Conservation (phyloP, 2,329 filamentous ascomycete species). For the Sclerotiophoma versabilis region DNA sequence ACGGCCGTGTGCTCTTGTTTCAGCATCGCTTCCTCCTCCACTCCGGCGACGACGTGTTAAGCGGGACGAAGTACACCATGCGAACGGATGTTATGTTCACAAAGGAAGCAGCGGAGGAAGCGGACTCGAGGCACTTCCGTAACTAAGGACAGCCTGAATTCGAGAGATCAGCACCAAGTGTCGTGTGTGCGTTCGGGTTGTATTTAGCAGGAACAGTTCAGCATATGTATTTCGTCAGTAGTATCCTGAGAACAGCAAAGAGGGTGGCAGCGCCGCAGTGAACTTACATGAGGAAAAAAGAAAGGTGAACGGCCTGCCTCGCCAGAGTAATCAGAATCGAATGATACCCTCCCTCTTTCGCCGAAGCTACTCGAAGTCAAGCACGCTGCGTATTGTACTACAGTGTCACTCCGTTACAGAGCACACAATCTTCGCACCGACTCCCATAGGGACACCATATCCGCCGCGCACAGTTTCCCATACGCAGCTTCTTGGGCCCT, state of each 20-base stretch:
- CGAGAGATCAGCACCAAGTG: no score
- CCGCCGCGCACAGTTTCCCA: slow-evolving; percentile 31
- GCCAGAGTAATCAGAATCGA: slow-evolving; percentile 94
- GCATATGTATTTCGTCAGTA: slow-evolving; percentile 44
- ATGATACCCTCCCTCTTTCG: slow-evolving; percentile 66
- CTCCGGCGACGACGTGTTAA: slow-evolving; percentile 61
- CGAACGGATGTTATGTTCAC: slow-evolving; percentile 64
- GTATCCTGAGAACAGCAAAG: slow-evolving; percentile 45
- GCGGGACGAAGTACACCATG: slow-evolving; percentile 63
- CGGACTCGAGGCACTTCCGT: background rate
- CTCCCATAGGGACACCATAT: slow-evolving; percentile 76
- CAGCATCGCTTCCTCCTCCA: slow-evolving; percentile 63
- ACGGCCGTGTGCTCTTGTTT: slow-evolving; percentile 62
- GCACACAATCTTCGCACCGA: slow-evolving; percentile 91
- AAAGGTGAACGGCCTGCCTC: slow-evolving; percentile 74
- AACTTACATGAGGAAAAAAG: slow-evolving; percentile 60
- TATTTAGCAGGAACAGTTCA: background rate
- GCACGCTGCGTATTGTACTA: slow-evolving; percentile 95
- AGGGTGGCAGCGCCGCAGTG: background rate
- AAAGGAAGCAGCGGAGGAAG: slow-evolving; percentile 31
- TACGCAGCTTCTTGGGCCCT: slow-evolving; percentile 60
- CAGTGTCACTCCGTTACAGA: slow-evolving; percentile 72
- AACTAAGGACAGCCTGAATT: background rate
- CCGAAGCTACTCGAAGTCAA: slow-evolving; percentile 52
- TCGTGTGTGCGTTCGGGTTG: no score